Percentiles rank a stretch among this genome's conserved stretches.
phyloP scores from a whole-genome alignment of 73 alveolate species.

The Halteria grandinella region DNA sequence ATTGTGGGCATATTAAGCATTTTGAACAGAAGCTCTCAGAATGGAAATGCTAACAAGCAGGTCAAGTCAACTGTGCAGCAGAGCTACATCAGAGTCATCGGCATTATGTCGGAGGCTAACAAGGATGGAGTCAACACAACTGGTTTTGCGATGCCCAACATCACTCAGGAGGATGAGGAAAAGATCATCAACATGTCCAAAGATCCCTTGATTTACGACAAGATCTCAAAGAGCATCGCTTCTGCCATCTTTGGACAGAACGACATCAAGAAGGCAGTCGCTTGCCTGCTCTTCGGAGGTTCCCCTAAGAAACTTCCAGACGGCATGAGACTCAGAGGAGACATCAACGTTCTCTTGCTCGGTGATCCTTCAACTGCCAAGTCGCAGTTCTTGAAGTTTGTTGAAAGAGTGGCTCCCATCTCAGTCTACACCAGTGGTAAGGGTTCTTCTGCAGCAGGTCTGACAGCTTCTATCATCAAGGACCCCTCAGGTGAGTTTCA shows the following conservation, averaged over 20 bases:
- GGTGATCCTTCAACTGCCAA: conserved; percentile 99
- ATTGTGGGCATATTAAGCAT: conserved; percentile 92
- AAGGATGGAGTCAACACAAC: conserved; percentile 71
- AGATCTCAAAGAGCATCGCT: conserved; percentile 93
- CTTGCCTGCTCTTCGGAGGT: conserved; percentile 99
- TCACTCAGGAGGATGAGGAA: conserved; percentile 89
- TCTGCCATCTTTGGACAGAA: conserved; percentile 95
- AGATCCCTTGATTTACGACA: conserved; percentile 89
- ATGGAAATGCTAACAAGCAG: conserved; percentile 67
- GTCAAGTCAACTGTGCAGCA: conserved; percentile 70
- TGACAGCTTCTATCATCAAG: conserved; percentile 95
- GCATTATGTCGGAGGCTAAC: conserved; percentile 65
- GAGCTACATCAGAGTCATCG: conserved; percentile 86
- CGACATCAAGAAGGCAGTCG: conserved; percentile 95
- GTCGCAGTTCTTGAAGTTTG: conserved; percentile 95
- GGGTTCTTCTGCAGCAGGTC: conserved; percentile 99
- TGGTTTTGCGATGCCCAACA: conserved; percentile 72
- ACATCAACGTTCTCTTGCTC: conserved; percentile 97
- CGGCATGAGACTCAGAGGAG: conserved; percentile 99
- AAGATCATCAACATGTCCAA: conserved; percentile 84
- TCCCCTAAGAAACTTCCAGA: conserved; percentile 96
- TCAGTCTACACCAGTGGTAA: conserved; percentile 99
- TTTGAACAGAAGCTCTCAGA: conserved; percentile 62
- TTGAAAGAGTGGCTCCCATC: conserved; percentile 97
- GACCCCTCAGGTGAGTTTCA: conserved; percentile 93